Base-by-base conservation (phyloP, 2,329 filamentous ascomycete genomes). In the Phyllosticta citriasiana region DNA sequence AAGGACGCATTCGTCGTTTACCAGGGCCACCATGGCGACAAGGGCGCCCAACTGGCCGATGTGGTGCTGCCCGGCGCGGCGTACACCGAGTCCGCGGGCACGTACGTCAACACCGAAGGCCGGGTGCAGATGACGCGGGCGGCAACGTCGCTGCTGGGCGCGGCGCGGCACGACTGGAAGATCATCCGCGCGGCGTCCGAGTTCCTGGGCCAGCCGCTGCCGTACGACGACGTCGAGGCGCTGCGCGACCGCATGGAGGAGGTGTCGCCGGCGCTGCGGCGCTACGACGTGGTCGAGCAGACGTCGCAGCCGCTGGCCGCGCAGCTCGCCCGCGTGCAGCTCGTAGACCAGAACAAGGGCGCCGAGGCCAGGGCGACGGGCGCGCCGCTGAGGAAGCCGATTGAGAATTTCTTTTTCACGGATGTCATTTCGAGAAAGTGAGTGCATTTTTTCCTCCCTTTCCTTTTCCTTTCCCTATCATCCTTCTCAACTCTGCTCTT, bases 371-470 rank as follows among this genome's bases (percentile, higher is more conserved):
- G 14, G 33, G 70, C 82, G n/a, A 87, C 80, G 51, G 86, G 85
- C n/a, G 77, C 82, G 68, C 84, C 89, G 30, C 82, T 99, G 70
- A 90, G 86, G 81, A 89, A 89, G 77, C 85, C 88, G 62, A 90
- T 99, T 68, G 87, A 96, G 70, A 90, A 99, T 80, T 99, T 99
- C 77, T 99, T 92, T 80, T 96, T 97, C 78, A 99, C 94, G 75
- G 93, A 99, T 77, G 86, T 88, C 62, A 97, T 99, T 76, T 96
- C 92, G 50, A 87, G 94, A 83, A 97, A 91, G 91, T 94, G 80
- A 76, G 85, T 79, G n/a, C 19, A 22, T 22, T 4, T 8, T 30
- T 8, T 30, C 27, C 2, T 27, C 27, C 27, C 4, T 54, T 22
- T 5, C 27, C 25, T 25, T 6, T 12, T 22, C 10, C 9, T 35